Evolutionary conservation across 805 yeast species (phyloP).

Genomic region (Nakazawaea molendinolei): DNA sequence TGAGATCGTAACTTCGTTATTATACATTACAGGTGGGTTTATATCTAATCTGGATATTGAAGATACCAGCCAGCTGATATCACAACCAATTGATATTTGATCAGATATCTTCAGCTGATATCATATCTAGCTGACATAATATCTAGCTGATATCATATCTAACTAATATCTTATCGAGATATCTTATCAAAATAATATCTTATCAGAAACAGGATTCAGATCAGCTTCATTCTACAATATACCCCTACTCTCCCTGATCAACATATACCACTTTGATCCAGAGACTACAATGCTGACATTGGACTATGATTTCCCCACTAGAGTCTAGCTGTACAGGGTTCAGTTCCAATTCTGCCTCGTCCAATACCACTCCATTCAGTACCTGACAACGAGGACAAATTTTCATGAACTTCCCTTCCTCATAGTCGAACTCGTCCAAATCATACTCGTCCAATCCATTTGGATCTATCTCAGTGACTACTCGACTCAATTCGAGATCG

Average conservation of each 20-base stretch:
- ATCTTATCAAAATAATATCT: not conserved
- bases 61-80: no score
- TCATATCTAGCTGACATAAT: no score
- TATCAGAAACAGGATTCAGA: not conserved
- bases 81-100: no score
- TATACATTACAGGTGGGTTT: no score
- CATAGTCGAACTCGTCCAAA: slow-evolving; percentile 51
- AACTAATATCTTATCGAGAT: no score
- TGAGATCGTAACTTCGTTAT: no score
- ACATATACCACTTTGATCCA: slow-evolving; percentile 76
- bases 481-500: slow-evolving; percentile 37
- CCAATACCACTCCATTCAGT: slow-evolving; percentile 45
- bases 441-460: slow-evolving; percentile 63
- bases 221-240: not conserved
- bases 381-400: slow-evolving; percentile 66
- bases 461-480: slow-evolving; percentile 30
- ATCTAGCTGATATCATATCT: no score
- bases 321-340: slow-evolving; percentile 45
- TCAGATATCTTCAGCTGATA: no score
- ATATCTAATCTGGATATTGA: no score
- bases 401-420: slow-evolving; percentile 34
- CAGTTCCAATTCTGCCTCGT: slow-evolving; percentile 54
- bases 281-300: slow-evolving; percentile 77
- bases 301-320: slow-evolving; percentile 60
- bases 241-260: slow-evolving; percentile 29